Conservation (phyloP, 768 basidiomycete species). For the Boletus subcaerulescens region DNA sequence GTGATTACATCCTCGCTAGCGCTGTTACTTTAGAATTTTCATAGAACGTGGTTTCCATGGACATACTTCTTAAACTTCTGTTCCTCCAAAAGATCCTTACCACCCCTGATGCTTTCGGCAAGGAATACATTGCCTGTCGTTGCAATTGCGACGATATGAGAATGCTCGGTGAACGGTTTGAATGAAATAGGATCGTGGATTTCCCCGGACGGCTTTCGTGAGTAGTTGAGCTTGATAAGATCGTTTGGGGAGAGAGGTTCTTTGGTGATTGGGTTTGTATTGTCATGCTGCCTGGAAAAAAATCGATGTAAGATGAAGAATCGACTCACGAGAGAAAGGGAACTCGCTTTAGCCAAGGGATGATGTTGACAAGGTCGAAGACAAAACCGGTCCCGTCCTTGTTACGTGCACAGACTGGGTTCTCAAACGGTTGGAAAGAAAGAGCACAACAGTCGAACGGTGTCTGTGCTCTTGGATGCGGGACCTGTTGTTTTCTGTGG, state of each 20-base stretch:
- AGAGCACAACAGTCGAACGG: conserved; percentile 92
- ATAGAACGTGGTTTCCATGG: background rate
- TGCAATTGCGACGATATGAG: conserved; percentile 88
- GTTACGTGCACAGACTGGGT: conserved; percentile 87
- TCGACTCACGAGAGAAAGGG: background rate
- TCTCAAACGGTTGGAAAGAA: conserved; percentile 84
- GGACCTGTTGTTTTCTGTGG: conserved; percentile 62
- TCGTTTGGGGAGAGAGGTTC: conserved; percentile 67
- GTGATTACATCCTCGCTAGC: conserved; percentile 85
- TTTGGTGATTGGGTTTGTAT: conserved; percentile 75
- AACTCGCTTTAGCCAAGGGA: conserved; percentile 89
- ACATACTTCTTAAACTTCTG: conserved; percentile 77
- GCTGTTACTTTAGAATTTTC: background rate
- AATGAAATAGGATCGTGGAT: conserved; percentile 96
- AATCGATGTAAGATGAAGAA: conserved; percentile 7
- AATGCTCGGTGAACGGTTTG: conserved; percentile 96
- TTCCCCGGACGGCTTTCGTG: conserved; percentile 80
- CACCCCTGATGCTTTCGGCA: conserved; percentile 84
- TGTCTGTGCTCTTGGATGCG: conserved; percentile 60
- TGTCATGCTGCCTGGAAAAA: conserved; percentile 67
- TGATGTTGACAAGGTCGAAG: conserved; percentile 89
- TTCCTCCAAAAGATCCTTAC: conserved; percentile 84
- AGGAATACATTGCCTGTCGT: conserved; percentile 93
- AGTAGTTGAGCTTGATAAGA: conserved; percentile 77
- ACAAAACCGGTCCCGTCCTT: conserved; percentile 76